Conservation (phyloP, 139 green algal genomes). For the Chlamydomonas applanata region DNA sequence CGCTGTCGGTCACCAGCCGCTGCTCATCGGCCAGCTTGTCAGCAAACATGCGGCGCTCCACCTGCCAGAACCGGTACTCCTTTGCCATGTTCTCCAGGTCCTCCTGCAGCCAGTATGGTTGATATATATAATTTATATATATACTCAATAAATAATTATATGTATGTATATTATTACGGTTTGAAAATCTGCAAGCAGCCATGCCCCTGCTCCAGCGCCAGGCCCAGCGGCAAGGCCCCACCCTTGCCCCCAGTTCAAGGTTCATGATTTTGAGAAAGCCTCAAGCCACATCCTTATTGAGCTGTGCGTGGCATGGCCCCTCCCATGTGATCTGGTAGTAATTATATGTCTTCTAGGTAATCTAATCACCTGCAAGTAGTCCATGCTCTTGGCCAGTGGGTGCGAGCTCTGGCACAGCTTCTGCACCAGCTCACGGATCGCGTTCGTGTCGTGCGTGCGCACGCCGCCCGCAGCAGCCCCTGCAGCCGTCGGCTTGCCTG, state of each 20-base stretch:
- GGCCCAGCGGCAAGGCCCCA: too few species aligned
- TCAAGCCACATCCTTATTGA: too few species aligned
- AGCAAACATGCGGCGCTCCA: slow-evolving; percentile 54
- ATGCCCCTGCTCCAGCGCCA: too few species aligned
- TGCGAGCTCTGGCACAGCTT: slow-evolving; percentile 63
- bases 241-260: too few species aligned
- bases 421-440: slow-evolving; percentile 59
- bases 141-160: neutral
- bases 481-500: slow-evolving; percentile 4
- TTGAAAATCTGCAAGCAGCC: neutral
- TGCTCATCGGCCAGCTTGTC: slow-evolving; percentile 47
- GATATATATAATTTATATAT: neutral
- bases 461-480: neutral
- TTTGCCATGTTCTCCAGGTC: slow-evolving; percentile 45
- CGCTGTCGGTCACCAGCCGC: slow-evolving; percentile 43
- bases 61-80: slow-evolving; percentile 63
- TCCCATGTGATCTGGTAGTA: too few species aligned
- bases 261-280: too few species aligned
- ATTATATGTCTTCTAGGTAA: too few species aligned
- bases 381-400: slow-evolving; percentile 65
- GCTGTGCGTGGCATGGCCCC: too few species aligned
- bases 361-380: slow-evolving; percentile 64
- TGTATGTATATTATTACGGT: neutral
- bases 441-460: slow-evolving; percentile 29
- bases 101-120: slow-evolving; percentile 13